These are phyloP conservation scores for Phytophthora colocasiae DNA, from an alignment of 352 stramenopile species.

Conservation along the genomic window DNA sequence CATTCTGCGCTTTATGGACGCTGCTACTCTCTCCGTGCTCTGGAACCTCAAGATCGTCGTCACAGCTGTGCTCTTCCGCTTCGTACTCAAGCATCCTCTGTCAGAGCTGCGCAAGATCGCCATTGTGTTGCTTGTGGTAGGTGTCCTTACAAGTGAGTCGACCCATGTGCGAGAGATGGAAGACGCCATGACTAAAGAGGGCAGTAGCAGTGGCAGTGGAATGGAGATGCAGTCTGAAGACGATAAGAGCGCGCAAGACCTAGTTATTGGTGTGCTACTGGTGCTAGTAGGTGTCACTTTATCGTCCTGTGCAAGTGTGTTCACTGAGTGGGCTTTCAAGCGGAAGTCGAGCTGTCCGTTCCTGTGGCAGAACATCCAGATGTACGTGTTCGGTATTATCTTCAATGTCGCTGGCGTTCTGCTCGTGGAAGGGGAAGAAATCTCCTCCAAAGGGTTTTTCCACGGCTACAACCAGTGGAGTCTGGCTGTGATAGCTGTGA, in stretches of 20 bases:
- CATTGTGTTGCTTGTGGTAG: conserved; percentile 78
- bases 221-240: conserved; percentile 22
- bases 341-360: conserved; percentile 77
- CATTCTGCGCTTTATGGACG: conserved; percentile 88
- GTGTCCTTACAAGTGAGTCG: conserved; percentile 83
- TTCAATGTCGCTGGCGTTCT: conserved; percentile 78
- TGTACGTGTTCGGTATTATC: conserved; percentile 84
- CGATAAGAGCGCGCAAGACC: conserved; percentile 34
- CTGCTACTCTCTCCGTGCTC: conserved; percentile 84
- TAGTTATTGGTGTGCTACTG: conserved; percentile 64
- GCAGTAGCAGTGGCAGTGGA: conserved; percentile 14
- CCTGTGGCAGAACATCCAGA: conserved; percentile 84
- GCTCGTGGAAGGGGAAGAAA: conserved; percentile 54
- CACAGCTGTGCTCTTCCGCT: conserved; percentile 84
- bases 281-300: conserved; percentile 79
- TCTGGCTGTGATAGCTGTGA: conserved; percentile 74
- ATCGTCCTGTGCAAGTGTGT: conserved; percentile 86
- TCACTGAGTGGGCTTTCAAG: conserved; percentile 89
- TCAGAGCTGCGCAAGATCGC: conserved; percentile 79
- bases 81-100: conserved; percentile 78
- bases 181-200: conserved; percentile 13
- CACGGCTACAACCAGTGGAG: conserved; percentile 85
- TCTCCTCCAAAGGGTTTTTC: conserved; percentile 70
- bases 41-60: conserved; percentile 92
- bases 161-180: conserved; percentile 64